These are phyloP conservation scores for Boechera retrofracta DNA, from an alignment of 345 rosid genomes.

Conservation along the genomic window DNA sequence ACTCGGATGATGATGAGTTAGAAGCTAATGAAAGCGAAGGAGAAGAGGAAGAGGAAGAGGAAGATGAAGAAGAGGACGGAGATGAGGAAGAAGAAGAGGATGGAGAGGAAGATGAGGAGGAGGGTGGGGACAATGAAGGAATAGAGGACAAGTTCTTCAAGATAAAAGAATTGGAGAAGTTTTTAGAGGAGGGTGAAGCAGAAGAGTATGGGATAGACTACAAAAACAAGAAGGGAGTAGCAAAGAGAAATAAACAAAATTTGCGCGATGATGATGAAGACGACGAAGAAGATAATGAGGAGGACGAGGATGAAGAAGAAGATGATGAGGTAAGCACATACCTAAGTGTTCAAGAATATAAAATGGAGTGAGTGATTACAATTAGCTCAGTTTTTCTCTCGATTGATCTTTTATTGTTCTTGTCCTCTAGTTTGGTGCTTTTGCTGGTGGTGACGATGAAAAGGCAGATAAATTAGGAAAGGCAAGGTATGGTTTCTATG, in stretches of 20 bases:
- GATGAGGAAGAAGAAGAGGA: conserved; percentile 31
- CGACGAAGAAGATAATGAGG: conserved; percentile 33
- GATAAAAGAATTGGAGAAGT: conserved; percentile 73
- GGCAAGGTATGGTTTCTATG: conserved; percentile 51
- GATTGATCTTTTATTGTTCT: conserved; percentile 18
- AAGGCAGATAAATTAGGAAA: conserved; percentile 48
- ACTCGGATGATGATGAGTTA: conserved; percentile 45
- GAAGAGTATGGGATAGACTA: conserved; percentile 66
- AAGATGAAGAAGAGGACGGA: conserved; percentile 23
- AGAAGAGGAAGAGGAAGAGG: conserved; percentile 37
- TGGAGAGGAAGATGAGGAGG: conserved; percentile 32
- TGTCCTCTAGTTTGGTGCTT: conserved; percentile 57
- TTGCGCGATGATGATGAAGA: conserved; percentile 51
- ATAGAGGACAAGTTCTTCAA: conserved; percentile 86
- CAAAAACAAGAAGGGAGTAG: conserved; percentile 48
- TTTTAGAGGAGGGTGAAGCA: conserved; percentile 78
- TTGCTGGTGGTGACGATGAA: conserved; percentile 53
- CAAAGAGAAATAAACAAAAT: conserved; percentile 41
- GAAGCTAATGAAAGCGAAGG: conserved; percentile 44
- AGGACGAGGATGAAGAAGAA: conserved; percentile 32
- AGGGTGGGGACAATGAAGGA: conserved; percentile 47
- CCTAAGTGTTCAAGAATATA: neutral
- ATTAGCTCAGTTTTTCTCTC: neutral
- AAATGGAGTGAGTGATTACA: neutral
- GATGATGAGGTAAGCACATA: conserved; percentile 40